Evolutionary conservation across 257 asterid genomes (phyloP), one percentile per base, ranked within the genome.

Genomic region (Nicotiana sylvestris): DNA sequence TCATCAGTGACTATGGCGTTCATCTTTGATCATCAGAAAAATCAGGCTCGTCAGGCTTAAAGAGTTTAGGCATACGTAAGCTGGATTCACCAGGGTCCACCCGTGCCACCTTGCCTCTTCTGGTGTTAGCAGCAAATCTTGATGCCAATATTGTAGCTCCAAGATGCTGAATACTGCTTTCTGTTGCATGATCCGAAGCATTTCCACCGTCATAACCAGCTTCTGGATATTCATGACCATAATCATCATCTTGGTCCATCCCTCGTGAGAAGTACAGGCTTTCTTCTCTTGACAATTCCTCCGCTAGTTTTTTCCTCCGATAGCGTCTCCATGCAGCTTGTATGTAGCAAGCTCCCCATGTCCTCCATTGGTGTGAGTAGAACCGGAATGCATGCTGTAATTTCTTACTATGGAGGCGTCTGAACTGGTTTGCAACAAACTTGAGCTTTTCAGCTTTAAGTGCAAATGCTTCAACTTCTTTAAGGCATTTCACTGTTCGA

Each of bases 301-400:
- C 92, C 0, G 95, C 93, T 0, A 91, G 87, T 67, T 85, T 92
- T 85, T 56, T 87, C 46, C 87, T 82, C 55, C 77, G 82, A 37
- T 76, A 81, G 18, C 96, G 81, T 35, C 97, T 88, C 94, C 93
- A 90, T 0, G 93, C 94, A 0, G 92, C 96, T 76, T 93, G 95
- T 43, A 93, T 32, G 13, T 89, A 91, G 82, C 98, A 91, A 64
- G 98, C 95, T 3, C 96, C 97, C 98, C 98, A 93, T 13, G 96
- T 91, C 86, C 98, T 89, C 98, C 98, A 95, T 55, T 93, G 98
- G 77, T 93, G 97, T 0, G 98, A 95, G 85, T 92, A 92, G 66
- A 87, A 93, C 1, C 98, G 84, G 67, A 95, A 95, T 21, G 95
- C 94, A 79, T 95, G 94, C 84, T 95, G 98, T 60, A 95, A 85